A percentile compares a stretch with the other conserved stretches of the same genome.
Evolutionary conservation across 2,329 filamentous ascomycete genomes (phyloP).

Genomic region (Aschersonia sp.): DNA sequence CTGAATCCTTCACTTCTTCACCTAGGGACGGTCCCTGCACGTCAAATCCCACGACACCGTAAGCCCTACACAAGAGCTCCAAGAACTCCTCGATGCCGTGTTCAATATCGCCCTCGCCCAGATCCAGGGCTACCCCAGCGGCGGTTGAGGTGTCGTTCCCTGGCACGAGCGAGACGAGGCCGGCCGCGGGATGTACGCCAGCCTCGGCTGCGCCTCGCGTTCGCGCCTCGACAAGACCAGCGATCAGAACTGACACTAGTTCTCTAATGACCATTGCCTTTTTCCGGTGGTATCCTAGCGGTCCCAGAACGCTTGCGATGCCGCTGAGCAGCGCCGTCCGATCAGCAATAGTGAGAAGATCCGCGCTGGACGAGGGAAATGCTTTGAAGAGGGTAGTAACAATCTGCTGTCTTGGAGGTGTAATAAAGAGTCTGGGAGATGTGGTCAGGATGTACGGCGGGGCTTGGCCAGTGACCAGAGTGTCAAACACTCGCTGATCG

Average conservation of each 20-base stretch:
- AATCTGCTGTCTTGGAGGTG: slow-evolving; percentile 47
- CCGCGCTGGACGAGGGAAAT: slow-evolving; percentile 51
- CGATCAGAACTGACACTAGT: slow-evolving; percentile 67
- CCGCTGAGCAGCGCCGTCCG: slow-evolving; percentile 68
- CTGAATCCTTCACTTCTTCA: slow-evolving; percentile 26
- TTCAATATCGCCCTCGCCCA: slow-evolving; percentile 51
- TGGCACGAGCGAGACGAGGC: slow-evolving; percentile 57
- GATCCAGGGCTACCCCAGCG: slow-evolving; percentile 37
- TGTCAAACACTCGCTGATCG: slow-evolving; percentile 42
- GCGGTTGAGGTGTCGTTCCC: slow-evolving; percentile 32
- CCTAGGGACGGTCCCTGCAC: slow-evolving; percentile 10
- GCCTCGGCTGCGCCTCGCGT: slow-evolving; percentile 92
- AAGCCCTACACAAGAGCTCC: slow-evolving; percentile 44
- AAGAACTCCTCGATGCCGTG: slow-evolving; percentile 50
- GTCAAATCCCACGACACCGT: slow-evolving; percentile 45
- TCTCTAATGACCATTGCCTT: slow-evolving; percentile 84
- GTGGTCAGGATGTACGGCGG: slow-evolving; percentile 34
- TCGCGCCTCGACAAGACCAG: slow-evolving; percentile 75
- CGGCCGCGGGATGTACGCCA: slow-evolving; percentile 86
- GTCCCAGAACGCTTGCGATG: slow-evolving; percentile 72
- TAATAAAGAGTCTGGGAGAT: slow-evolving; percentile 39
- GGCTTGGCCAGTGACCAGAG: slow-evolving; percentile 49
- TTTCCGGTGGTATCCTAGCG: slow-evolving; percentile 70
- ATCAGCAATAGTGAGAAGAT: slow-evolving; percentile 58
- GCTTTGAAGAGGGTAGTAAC: slow-evolving; percentile 51